Percentiles rank a stretch among this genome's conserved stretches.
phyloP scores from a whole-genome alignment of 2,329 filamentous ascomycete species.

The Paecilomyces variotii region DNA sequence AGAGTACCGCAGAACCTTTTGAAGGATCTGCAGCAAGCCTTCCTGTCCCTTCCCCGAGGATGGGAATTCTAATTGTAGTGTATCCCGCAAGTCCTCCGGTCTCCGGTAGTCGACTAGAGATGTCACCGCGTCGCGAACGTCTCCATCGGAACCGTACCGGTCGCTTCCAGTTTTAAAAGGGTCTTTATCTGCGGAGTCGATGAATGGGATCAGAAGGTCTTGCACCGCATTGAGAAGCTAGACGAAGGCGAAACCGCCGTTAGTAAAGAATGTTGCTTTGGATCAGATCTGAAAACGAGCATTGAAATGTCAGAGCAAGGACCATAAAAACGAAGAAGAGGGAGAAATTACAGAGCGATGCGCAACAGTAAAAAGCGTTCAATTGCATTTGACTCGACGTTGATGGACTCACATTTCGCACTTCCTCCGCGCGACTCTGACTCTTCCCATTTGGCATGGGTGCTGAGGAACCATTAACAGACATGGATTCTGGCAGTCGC shows the following conservation, averaged over 20 bases:
- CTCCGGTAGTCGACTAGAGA: conserved; percentile 57
- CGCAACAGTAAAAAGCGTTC: background rate
- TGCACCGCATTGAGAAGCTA: conserved; percentile 35
- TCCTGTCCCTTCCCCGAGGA: conserved; percentile 55
- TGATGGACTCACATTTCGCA: conserved; percentile 30
- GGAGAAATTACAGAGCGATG: background rate
- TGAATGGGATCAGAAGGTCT: conserved; percentile 38
- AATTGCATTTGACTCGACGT: background rate
- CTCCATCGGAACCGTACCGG: conserved; percentile 50
- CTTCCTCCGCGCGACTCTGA: conserved; percentile 31
- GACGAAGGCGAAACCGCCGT: background rate
- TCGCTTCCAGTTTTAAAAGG: conserved; percentile 14
- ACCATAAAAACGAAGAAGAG: background rate
- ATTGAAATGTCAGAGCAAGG: background rate
- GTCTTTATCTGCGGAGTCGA: conserved; percentile 34
- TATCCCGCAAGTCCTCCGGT: conserved; percentile 51
- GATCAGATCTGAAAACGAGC: background rate
- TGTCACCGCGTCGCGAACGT: conserved; percentile 50
- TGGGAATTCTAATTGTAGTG: conserved; percentile 48
- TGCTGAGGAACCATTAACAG: conserved; percentile 15
- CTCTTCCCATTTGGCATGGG: conserved; percentile 1
- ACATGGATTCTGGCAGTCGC: background rate
- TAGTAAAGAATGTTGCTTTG: background rate
- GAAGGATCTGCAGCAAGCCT: conserved; percentile 64
- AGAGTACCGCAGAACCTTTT: conserved; percentile 68